These are phyloP conservation scores for Raddia guianensis DNA, from an alignment of 176 grass and related monocot species.

Conservation along the genomic window DNA sequence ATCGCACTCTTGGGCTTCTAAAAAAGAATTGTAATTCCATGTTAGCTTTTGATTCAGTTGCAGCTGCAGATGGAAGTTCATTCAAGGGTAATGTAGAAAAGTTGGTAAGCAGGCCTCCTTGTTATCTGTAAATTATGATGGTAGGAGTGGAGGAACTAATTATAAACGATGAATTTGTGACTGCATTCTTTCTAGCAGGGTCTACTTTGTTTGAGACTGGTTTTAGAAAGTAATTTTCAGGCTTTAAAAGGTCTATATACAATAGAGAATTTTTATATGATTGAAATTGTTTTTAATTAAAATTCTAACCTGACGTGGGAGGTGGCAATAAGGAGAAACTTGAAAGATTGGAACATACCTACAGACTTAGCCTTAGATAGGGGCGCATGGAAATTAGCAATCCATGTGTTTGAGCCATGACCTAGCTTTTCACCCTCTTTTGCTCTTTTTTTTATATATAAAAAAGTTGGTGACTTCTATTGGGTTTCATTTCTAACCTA, in stretches of 20 bases:
- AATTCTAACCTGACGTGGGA: too few relatives aligned
- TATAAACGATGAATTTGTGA: constrained; percentile 13
- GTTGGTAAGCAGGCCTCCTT: constrained; percentile 56
- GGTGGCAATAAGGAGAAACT: too few relatives aligned
- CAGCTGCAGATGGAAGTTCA: constrained; percentile 68
- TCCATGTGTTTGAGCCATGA: too few relatives aligned
- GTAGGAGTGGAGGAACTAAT: constrained; percentile 16
- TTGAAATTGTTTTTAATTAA: not conserved
- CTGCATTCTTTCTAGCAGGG: not conserved
- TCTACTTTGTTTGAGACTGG: constrained; percentile 8
- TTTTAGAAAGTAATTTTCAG: constrained; percentile 23
- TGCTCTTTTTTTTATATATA: too few relatives aligned
- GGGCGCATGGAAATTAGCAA: too few relatives aligned
- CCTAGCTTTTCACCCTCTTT: too few relatives aligned
- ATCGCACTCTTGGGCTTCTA: constrained; percentile 87
- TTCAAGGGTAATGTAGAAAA: constrained; percentile 73
- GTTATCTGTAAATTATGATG: constrained; percentile 23
- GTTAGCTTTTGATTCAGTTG: constrained; percentile 68
- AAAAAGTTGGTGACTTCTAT: too few relatives aligned
- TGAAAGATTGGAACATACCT: too few relatives aligned
- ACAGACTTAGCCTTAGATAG: too few relatives aligned
- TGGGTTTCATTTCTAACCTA: too few relatives aligned
- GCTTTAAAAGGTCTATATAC: constrained; percentile 24
- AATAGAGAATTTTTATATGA: constrained; percentile 1
- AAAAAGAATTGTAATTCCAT: constrained; percentile 94